A percentile compares a stretch with the other conserved stretches of the same genome.
These are phyloP conservation scores for Ascosphaera apis DNA, from an alignment of 2,329 filamentous ascomycete species.

Conservation along the genomic window DNA sequence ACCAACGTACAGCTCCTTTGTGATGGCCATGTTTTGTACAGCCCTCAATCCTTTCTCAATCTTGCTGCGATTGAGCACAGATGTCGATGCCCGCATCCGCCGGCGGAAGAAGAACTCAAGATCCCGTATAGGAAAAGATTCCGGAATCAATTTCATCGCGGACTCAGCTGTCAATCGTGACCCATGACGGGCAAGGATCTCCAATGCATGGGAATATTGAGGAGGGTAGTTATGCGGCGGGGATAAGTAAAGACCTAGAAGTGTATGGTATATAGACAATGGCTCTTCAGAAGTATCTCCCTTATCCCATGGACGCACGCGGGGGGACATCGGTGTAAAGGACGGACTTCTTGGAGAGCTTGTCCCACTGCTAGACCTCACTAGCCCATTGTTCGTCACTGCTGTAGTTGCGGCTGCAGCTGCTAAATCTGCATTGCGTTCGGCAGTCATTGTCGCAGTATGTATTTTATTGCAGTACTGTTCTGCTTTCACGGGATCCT, in stretches of 20 bases:
- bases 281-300: slow-evolving; percentile 11
- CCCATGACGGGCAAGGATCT: slow-evolving; percentile 76
- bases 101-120: slow-evolving; percentile 82
- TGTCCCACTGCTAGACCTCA: not conserved
- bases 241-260: slow-evolving; percentile 71
- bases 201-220: slow-evolving; percentile 57
- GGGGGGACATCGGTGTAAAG: not conserved
- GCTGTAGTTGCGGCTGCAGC: not conserved
- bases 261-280: slow-evolving; percentile 72
- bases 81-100: slow-evolving; percentile 68
- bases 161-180: slow-evolving; percentile 72
- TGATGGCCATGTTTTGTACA: slow-evolving; percentile 55
- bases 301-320: not conserved
- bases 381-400: not conserved
- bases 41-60: slow-evolving; percentile 56
- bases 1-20: slow-evolving; percentile 51
- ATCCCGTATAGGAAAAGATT: slow-evolving; percentile 51
- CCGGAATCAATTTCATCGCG: slow-evolving; percentile 66
- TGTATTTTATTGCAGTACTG: slow-evolving; percentile 32
- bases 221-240: slow-evolving; percentile 51
- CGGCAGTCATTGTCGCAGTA: not conserved
- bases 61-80: slow-evolving; percentile 54
- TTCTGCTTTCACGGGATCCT: slow-evolving; percentile 74
- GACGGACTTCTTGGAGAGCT: not conserved
- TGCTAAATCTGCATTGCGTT: not conserved